phyloP scores from a whole-genome alignment of 441 rosid species.

The Hura crepitans region DNA sequence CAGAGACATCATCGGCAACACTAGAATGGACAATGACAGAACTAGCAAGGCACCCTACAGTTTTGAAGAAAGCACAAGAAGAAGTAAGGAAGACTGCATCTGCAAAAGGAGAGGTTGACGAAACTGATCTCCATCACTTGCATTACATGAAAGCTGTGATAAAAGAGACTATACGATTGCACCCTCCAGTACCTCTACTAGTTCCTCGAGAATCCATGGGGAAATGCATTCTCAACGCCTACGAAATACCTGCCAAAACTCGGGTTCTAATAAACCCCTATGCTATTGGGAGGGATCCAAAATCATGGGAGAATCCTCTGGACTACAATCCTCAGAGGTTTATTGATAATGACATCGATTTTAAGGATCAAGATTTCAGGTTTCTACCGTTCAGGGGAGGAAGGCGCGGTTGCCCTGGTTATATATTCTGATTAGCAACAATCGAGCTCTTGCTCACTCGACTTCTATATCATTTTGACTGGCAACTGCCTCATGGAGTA shows the following conservation, averaged over 20 bases:
- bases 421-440: constrained; percentile 25
- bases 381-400: constrained; percentile 41
- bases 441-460: constrained; percentile 29
- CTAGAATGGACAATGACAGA: constrained; percentile 38
- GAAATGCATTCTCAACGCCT: constrained; percentile 28
- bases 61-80: constrained; percentile 28
- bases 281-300: constrained; percentile 29
- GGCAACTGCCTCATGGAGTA: constrained; percentile 33
- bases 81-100: constrained; percentile 26
- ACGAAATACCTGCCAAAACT: constrained; percentile 36
- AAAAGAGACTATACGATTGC: constrained; percentile 37
- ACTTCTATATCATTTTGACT: constrained; percentile 34
- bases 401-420: constrained; percentile 42
- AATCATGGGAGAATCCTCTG: constrained; percentile 29
- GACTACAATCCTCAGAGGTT: constrained; percentile 38
- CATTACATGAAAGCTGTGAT: constrained; percentile 34
- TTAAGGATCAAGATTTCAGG: constrained; percentile 35
- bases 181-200: constrained; percentile 37
- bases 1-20: constrained; percentile 31
- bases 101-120: constrained; percentile 8
- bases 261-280: constrained; percentile 30
- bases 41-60: constrained; percentile 35
- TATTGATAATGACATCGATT: constrained; percentile 10
- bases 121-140: constrained; percentile 24
- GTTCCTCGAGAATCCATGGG: constrained; percentile 39